phyloP scores from a whole-genome alignment of 805 yeast species.

The Myxozyma neotropica region DNA sequence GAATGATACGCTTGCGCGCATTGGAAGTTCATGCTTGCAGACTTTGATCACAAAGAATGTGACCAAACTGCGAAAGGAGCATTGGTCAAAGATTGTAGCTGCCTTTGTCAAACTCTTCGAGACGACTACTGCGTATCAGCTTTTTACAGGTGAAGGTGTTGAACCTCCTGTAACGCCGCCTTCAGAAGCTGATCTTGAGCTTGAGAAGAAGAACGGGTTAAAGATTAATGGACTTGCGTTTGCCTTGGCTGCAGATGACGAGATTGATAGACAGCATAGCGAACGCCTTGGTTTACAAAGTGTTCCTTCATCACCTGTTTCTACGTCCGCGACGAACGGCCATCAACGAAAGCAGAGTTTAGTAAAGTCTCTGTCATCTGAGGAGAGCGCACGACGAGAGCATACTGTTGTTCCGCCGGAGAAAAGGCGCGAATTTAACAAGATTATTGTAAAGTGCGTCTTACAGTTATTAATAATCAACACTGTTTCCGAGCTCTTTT shows the following conservation, averaged over 20 bases:
- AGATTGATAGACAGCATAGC: constrained; percentile 23
- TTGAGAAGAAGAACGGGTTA: constrained; percentile 11
- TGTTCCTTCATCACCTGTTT: constrained; percentile 14
- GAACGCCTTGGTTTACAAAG: constrained; percentile 22
- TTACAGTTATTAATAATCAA: constrained; percentile 88
- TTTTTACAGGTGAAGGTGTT: constrained; percentile 53
- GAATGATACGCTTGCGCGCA: constrained; percentile 93
- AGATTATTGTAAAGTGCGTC: constrained; percentile 89
- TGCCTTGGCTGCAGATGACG: constrained; percentile 11
- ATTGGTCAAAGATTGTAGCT: constrained; percentile 73
- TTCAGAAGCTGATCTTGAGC: constrained; percentile 20
- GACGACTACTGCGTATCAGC: constrained; percentile 81
- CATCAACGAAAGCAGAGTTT: background rate
- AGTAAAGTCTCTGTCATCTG: background rate
- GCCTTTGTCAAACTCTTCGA: constrained; percentile 73
- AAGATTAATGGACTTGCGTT: constrained; percentile 30
- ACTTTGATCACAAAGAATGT: constrained; percentile 78
- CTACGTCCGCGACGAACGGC: background rate
- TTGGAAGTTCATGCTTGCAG: constrained; percentile 87
- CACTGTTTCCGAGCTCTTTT: constrained; percentile 75
- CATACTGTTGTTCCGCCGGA: constrained; percentile 38
- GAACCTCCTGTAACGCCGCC: constrained; percentile 47
- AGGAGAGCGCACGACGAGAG: background rate
- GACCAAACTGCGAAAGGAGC: constrained; percentile 58
- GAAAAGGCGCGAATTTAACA: constrained; percentile 57